Conservation (phyloP, 441 rosid species). For the Viola pubescens region DNA sequence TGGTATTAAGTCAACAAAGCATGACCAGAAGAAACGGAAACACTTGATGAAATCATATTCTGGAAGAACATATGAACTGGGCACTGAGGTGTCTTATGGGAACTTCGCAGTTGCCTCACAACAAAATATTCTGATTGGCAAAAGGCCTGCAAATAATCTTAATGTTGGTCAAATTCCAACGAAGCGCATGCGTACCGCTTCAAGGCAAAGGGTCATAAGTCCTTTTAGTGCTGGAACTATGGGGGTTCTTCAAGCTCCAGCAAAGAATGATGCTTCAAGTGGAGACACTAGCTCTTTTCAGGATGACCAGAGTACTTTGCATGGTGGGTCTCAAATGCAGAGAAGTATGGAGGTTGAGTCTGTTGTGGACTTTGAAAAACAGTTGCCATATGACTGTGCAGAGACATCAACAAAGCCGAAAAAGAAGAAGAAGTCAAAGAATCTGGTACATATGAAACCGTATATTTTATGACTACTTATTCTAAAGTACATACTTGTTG, state of each 20-base stretch:
- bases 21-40: conserved; percentile 62
- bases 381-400: conserved; percentile 56
- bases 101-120: conserved; percentile 41
- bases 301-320: conserved; percentile 87
- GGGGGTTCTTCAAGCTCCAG: conserved; percentile 44
- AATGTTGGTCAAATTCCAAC: conserved; percentile 69
- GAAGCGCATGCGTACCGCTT: conserved; percentile 86
- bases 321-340: conserved; percentile 67
- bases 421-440: conserved; percentile 78
- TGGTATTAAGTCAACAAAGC: conserved; percentile 44
- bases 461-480: conserved; percentile 16
- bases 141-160: conserved; percentile 60
- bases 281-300: conserved; percentile 96
- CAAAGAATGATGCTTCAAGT: conserved; percentile 89
- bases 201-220: conserved; percentile 72
- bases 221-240: conserved; percentile 55
- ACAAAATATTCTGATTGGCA: conserved; percentile 46
- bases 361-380: conserved; percentile 62
- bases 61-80: conserved; percentile 58
- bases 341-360: conserved; percentile 89
- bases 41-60: conserved; percentile 40
- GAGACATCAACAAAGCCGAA: conserved; percentile 76
- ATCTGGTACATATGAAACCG: conserved; percentile 39
- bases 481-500: conserved; percentile 6
- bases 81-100: conserved; percentile 51